These are phyloP conservation scores for Colletotrichum eleusines DNA, from an alignment of 2,329 filamentous ascomycete species.

Conservation along the genomic window DNA sequence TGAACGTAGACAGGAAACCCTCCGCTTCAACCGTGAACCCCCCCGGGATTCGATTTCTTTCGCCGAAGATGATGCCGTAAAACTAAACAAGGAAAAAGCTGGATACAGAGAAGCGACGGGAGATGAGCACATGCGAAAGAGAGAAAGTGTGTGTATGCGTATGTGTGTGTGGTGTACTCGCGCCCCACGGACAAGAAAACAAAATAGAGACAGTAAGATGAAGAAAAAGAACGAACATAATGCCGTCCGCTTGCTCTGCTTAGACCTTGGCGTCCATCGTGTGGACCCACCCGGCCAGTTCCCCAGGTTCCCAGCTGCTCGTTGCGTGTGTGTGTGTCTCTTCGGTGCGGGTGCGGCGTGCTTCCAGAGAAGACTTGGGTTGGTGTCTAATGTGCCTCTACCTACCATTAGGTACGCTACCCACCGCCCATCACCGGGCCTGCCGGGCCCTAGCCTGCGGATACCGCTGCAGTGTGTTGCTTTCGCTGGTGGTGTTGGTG, in stretches of 20 bases:
- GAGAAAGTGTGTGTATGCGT: not conserved
- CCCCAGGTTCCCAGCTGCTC: no score
- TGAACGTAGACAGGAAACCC: not conserved
- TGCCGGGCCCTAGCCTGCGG: conserved; percentile 17
- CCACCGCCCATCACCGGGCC: no score
- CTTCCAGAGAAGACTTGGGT: no score
- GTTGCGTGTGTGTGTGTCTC: no score
- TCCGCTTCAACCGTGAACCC: no score
- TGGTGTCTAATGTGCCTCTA: no score
- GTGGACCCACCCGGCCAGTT: not conserved
- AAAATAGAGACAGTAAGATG: not conserved
- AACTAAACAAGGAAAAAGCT: not conserved
- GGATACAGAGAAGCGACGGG: not conserved
- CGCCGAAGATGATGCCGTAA: not conserved
- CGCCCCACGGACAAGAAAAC: not conserved
- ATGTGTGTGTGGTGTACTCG: no score
- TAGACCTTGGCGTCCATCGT: conserved; percentile 5
- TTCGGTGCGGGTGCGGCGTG: no score
- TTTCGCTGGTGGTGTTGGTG: not conserved
- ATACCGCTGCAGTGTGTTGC: not conserved
- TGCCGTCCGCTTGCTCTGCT: conserved; percentile 3
- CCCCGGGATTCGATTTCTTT: no score
- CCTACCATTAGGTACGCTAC: no score
- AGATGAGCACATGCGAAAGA: no score
- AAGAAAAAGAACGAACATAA: not conserved